These are phyloP conservation scores for Rosa multiflora DNA, from an alignment of 306 rosid genomes.

Conservation along the genomic window DNA sequence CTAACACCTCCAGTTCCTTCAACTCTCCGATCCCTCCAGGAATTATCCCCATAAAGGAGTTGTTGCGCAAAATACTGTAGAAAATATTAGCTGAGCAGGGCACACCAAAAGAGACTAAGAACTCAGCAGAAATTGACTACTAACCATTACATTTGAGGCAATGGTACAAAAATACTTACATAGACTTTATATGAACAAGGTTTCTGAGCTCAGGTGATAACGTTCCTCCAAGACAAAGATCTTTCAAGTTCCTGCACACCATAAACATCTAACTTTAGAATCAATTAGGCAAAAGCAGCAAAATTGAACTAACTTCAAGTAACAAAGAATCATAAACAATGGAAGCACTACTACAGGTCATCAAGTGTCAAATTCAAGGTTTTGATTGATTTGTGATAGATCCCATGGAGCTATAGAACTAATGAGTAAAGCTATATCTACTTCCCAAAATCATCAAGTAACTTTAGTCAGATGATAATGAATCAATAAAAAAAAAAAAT, in stretches of 20 bases:
- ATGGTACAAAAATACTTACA: constrained; percentile 47
- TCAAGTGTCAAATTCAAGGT: background rate
- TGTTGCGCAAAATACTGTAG: constrained; percentile 79
- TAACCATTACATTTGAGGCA: constrained; percentile 4
- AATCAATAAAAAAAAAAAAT: background rate
- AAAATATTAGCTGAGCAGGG: constrained; percentile 18
- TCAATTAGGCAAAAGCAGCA: background rate
- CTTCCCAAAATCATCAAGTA: background rate
- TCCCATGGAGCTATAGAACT: background rate
- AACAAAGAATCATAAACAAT: background rate
- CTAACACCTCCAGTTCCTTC: constrained; percentile 82
- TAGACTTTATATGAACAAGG: constrained; percentile 70
- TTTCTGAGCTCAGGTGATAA: constrained; percentile 58
- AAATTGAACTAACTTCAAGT: background rate
- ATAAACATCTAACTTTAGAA: constrained; percentile 20
- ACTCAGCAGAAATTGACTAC: constrained; percentile 3
- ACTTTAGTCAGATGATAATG: background rate
- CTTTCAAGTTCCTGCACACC: constrained; percentile 63
- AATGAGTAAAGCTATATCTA: background rate
- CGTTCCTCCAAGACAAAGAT: constrained; percentile 81
- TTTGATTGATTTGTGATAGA: background rate
- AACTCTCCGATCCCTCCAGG: constrained; percentile 59
- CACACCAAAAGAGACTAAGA: constrained; percentile 24
- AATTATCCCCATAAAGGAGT: constrained; percentile 64
- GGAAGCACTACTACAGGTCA: background rate